Conservation (phyloP, 2,329 filamentous ascomycete species). For the Aspergillus novofumigatus region DNA sequence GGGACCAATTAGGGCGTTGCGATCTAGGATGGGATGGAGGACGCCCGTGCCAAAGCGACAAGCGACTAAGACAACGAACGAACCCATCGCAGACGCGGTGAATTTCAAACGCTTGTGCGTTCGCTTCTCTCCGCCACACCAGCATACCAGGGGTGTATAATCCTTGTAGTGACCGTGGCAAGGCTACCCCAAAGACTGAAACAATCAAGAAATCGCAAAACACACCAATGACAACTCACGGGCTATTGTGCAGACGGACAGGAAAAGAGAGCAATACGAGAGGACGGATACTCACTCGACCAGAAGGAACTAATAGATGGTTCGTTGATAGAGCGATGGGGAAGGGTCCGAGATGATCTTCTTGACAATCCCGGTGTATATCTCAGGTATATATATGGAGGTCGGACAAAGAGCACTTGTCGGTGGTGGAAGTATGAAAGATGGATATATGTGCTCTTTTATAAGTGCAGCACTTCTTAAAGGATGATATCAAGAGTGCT, state of each 20-base stretch:
- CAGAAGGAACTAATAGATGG: not conserved
- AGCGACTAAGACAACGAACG: not conserved
- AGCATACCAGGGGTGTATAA: not conserved
- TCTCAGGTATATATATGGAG: not conserved
- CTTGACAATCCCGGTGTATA: not conserved
- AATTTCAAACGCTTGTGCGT: not conserved
- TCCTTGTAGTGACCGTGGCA: not conserved
- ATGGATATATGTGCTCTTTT: not conserved
- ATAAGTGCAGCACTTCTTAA: not conserved
- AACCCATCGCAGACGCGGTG: not conserved
- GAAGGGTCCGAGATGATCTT: not conserved
- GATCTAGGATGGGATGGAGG: constrained; percentile 6
- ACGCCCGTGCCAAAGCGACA: not conserved
- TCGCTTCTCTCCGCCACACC: not conserved
- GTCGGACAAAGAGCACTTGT: not conserved
- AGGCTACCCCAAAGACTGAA: not conserved
- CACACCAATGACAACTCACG: not conserved
- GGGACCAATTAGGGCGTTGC: constrained; percentile 20
- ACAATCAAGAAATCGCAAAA: not conserved
- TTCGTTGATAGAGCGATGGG: not conserved
- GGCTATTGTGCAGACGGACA: not conserved
- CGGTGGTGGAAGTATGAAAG: not conserved
- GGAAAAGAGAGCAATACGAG: not conserved
- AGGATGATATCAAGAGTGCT: not conserved
- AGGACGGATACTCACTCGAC: not conserved